These are phyloP conservation scores for Alternaria dauci DNA, from an alignment of 2,329 filamentous ascomycete species.

Conservation along the genomic window DNA sequence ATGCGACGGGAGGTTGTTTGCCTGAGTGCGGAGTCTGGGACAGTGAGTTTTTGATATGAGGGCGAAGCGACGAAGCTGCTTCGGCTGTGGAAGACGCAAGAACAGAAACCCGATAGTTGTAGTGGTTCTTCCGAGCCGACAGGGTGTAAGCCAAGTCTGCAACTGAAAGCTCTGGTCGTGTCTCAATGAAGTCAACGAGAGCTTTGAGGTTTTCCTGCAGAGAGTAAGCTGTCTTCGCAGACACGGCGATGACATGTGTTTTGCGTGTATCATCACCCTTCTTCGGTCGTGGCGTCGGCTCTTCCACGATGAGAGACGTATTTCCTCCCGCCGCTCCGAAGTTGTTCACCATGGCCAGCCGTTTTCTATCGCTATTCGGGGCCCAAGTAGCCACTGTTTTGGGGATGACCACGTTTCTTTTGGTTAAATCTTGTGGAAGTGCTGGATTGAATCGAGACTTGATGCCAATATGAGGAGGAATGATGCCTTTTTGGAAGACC, in stretches of 20 bases:
- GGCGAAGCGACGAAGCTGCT: not conserved
- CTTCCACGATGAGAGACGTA: conserved; percentile 39
- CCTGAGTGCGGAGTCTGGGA: not conserved
- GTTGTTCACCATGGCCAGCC: not conserved
- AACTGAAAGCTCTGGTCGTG: not conserved
- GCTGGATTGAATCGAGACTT: not conserved
- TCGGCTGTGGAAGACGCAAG: not conserved
- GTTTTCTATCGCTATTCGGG: not conserved
- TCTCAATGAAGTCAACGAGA: not conserved
- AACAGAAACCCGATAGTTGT: not conserved
- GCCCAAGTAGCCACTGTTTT: not conserved
- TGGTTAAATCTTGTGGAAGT: not conserved
- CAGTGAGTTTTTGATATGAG: not conserved
- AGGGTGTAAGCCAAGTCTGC: not conserved
- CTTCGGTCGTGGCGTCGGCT: conserved; percentile 9
- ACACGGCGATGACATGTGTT: not conserved
- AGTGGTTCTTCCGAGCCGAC: not conserved
- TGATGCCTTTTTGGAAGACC: conserved; percentile 34
- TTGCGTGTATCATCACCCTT: not conserved
- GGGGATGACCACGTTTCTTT: not conserved
- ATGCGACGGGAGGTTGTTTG: not conserved
- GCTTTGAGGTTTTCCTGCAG: not conserved
- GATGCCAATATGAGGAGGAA: conserved; percentile 54
- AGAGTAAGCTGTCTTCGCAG: not conserved
- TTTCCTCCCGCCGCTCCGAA: conserved; percentile 52